Percentiles rank a stretch among this genome's conserved stretches.
These are phyloP conservation scores for Melanomma pulvis-pyrius DNA, from an alignment of 495 filamentous ascomycete species.

Conservation along the genomic window DNA sequence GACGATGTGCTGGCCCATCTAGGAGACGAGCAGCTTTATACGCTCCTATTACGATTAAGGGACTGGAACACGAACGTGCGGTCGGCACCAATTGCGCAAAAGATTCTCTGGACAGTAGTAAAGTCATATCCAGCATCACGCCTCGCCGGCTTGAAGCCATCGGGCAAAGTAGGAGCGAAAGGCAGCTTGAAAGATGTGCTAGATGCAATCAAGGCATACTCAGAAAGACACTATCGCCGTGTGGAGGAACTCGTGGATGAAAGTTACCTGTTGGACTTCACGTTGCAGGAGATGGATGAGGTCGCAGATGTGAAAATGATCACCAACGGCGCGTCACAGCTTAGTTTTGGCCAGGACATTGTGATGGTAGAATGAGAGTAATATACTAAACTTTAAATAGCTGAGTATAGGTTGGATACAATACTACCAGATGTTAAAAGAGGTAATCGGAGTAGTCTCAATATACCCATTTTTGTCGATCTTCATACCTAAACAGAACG, in stretches of 20 bases:
- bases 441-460: neutral
- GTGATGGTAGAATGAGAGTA: slow-evolving; percentile 29
- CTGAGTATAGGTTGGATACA: neutral
- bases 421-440: neutral
- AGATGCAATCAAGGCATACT: slow-evolving; percentile 81
- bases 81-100: slow-evolving; percentile 82
- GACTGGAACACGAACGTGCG: slow-evolving; percentile 97
- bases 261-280: slow-evolving; percentile 91
- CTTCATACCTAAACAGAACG: too few relatives aligned
- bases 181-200: slow-evolving; percentile 78
- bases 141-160: slow-evolving; percentile 67
- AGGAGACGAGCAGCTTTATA: slow-evolving; percentile 78
- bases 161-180: slow-evolving; percentile 38
- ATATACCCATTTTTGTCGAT: slow-evolving; percentile 8
- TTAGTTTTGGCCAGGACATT: slow-evolving; percentile 18
- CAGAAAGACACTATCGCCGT: slow-evolving; percentile 85
- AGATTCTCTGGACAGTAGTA: slow-evolving; percentile 78
- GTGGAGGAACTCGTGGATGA: slow-evolving; percentile 90
- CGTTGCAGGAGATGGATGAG: slow-evolving; percentile 89
- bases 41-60: slow-evolving; percentile 73
- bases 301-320: slow-evolving; percentile 47
- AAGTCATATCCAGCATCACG: slow-evolving; percentile 73
- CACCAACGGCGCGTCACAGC: slow-evolving; percentile 13
- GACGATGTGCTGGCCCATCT: slow-evolving; percentile 82
- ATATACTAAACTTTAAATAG: neutral